Conservation (phyloP, 2,329 filamentous ascomycete species). For the Phyllosticta citrichinensis region DNA sequence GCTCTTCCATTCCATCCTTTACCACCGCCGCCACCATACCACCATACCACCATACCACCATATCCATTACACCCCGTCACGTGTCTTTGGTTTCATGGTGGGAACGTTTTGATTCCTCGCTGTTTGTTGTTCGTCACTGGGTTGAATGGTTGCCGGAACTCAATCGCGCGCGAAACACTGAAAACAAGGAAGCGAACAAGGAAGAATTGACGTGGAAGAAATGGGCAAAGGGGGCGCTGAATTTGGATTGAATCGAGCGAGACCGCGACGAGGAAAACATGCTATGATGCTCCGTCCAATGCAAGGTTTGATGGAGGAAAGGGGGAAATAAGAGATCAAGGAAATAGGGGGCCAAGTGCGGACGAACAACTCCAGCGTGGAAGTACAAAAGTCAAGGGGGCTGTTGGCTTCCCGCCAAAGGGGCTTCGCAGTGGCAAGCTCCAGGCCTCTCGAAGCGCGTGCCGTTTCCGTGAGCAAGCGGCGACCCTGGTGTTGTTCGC, state of each 20-base stretch:
- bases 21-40: too few relatives aligned
- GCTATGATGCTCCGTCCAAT: conserved; percentile 11
- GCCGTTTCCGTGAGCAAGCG: not conserved
- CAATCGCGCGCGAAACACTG: not conserved
- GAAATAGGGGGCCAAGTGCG: not conserved
- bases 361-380: not conserved
- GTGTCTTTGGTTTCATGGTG: too few relatives aligned
- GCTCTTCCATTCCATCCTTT: too few relatives aligned
- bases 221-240: not conserved
- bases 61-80: too few relatives aligned
- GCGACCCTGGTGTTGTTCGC: not conserved
- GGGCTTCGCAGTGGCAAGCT: not conserved
- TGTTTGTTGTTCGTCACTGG: too few relatives aligned
- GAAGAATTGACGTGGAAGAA: not conserved
- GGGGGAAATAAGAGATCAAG: not conserved
- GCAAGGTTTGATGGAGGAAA: conserved; percentile 2
- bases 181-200: not conserved
- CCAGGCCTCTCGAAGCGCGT: not conserved
- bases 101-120: too few relatives aligned
- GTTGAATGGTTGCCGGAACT: not conserved
- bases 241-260: not conserved
- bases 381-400: not conserved
- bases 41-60: too few relatives aligned
- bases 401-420: not conserved
- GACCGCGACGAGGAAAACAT: conserved; percentile 10